Conservation (phyloP, 805 yeast genomes). For the Cyberlindnera maclurae region DNA sequence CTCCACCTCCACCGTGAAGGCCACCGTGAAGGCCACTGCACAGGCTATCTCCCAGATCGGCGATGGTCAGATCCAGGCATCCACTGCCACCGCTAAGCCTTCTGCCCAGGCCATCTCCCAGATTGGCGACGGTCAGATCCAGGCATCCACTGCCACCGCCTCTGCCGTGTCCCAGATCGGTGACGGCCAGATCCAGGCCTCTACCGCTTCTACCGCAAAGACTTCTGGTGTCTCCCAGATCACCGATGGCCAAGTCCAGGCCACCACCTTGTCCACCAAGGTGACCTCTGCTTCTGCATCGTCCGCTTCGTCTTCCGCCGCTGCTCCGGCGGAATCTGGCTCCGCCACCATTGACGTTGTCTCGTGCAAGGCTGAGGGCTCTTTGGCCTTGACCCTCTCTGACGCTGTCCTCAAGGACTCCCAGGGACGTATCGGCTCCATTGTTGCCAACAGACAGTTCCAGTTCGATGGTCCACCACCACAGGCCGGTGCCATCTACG, state of each 20-base stretch:
- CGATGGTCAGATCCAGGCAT: slow-evolving; percentile 36
- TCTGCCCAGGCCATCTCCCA: slow-evolving; percentile 25
- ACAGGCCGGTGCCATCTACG: slow-evolving; percentile 69
- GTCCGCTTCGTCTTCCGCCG: neutral
- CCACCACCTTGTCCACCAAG: slow-evolving; percentile 18
- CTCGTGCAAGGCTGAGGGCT: slow-evolving; percentile 39
- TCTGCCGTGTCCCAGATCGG: slow-evolving; percentile 18
- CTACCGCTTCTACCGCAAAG: slow-evolving; percentile 12
- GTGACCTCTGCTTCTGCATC: slow-evolving; percentile 15
- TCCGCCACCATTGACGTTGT: slow-evolving; percentile 8
- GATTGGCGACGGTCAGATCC: slow-evolving; percentile 47
- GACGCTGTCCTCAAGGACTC: slow-evolving; percentile 48
- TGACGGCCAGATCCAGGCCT: slow-evolving; percentile 22
- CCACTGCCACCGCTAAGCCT: slow-evolving; percentile 12
- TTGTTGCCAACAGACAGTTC: slow-evolving; percentile 79
- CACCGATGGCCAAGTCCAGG: slow-evolving; percentile 27
- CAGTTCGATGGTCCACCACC: slow-evolving; percentile 86
- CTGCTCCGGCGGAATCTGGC: slow-evolving; percentile 4
- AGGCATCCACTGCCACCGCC: slow-evolving; percentile 33
- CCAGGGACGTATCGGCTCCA: slow-evolving; percentile 65
- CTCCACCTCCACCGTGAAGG: slow-evolving; percentile 4
- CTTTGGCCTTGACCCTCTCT: slow-evolving; percentile 50
- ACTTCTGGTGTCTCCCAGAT: slow-evolving; percentile 23
- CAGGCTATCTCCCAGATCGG: slow-evolving; percentile 34
- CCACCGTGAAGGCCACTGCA: slow-evolving; percentile 18